Evolutionary conservation across 139 green algal species (phyloP).

Genomic region (Volvox africanus): DNA sequence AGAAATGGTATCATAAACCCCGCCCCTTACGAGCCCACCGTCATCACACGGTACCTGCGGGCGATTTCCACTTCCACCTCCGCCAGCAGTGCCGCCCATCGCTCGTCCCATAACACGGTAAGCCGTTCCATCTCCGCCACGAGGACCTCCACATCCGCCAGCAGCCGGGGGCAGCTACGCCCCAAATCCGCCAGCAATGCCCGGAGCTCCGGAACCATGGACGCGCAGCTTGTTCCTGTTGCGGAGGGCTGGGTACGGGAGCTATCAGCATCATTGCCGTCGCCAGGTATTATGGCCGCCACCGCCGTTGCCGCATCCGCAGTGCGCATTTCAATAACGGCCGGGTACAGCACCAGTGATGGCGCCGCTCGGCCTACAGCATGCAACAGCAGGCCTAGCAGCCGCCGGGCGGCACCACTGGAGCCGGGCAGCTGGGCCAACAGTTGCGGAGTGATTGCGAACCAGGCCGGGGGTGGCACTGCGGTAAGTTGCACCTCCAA

Average conservation of each 20-base stretch:
- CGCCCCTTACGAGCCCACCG: no score
- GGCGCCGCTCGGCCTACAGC: constrained; percentile 57
- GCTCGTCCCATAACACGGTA: constrained; percentile 74
- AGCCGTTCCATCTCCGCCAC: constrained; percentile 55
- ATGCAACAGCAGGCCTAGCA: constrained; percentile 55
- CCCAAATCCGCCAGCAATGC: constrained; percentile 59
- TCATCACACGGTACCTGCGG: constrained; percentile 7
- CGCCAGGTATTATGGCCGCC: not conserved
- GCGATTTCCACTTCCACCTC: constrained; percentile 70
- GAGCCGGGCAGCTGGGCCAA: constrained; percentile 63
- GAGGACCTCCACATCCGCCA: constrained; percentile 56
- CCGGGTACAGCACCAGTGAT: constrained; percentile 74
- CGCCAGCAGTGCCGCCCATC: constrained; percentile 72
- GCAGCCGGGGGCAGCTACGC: constrained; percentile 41
- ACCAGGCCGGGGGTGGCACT: constrained; percentile 64
- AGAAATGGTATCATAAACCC: no score
- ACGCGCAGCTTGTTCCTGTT: not conserved
- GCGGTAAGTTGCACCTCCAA: constrained; percentile 44
- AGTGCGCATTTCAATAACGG: constrained; percentile 52
- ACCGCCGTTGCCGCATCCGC: constrained; percentile 36
- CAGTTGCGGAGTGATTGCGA: constrained; percentile 71
- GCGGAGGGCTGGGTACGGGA: no score
- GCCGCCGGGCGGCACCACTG: not conserved
- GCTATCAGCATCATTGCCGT: not conserved
- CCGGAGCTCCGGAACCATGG: constrained; percentile 40